These are phyloP conservation scores for Decorospora gaudefroyi DNA, from an alignment of 2,329 filamentous ascomycete genomes.

Conservation along the genomic window DNA sequence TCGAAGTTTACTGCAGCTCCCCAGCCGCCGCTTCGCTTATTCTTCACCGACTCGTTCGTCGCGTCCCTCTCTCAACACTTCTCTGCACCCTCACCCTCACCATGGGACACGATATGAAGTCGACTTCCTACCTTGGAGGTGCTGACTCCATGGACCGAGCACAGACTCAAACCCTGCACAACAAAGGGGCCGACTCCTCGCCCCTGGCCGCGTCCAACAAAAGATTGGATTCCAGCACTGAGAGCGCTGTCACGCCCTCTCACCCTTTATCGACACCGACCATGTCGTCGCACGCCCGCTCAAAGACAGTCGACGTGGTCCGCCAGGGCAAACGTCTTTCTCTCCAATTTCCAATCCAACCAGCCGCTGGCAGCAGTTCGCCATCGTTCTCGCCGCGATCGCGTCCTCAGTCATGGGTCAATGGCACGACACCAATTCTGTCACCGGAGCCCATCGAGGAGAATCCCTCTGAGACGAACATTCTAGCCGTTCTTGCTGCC, in stretches of 20 bases:
- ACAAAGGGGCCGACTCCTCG: constrained; percentile 28
- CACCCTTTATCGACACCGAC: constrained; percentile 19
- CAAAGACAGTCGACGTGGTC: constrained; percentile 42
- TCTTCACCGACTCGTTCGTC: constrained; percentile 43
- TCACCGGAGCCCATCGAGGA: constrained; percentile 32
- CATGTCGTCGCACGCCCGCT: constrained; percentile 39
- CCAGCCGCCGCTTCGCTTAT: constrained; percentile 40
- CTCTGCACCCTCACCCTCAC: constrained; percentile 31
- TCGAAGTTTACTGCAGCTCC: constrained; percentile 38
- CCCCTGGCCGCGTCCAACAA: constrained; percentile 19
- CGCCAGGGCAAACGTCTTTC: constrained; percentile 53
- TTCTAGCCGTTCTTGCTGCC: constrained; percentile 87
- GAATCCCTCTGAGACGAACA: constrained; percentile 49
- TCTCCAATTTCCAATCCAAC: constrained; percentile 56
- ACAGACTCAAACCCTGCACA: constrained; percentile 36
- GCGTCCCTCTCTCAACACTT: constrained; percentile 33
- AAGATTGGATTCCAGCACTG: constrained; percentile 17
- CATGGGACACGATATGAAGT: constrained; percentile 30
- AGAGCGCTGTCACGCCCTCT: constrained; percentile 19
- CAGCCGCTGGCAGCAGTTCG: constrained; percentile 41
- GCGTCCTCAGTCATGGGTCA: constrained; percentile 48
- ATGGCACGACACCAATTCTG: constrained; percentile 35
- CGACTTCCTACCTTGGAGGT: constrained; percentile 25
- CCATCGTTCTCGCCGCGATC: constrained; percentile 40
- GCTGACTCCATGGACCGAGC: constrained; percentile 39